phyloP scores from a whole-genome alignment of 345 rosid genomes.

The Euphorbia lathyris region DNA sequence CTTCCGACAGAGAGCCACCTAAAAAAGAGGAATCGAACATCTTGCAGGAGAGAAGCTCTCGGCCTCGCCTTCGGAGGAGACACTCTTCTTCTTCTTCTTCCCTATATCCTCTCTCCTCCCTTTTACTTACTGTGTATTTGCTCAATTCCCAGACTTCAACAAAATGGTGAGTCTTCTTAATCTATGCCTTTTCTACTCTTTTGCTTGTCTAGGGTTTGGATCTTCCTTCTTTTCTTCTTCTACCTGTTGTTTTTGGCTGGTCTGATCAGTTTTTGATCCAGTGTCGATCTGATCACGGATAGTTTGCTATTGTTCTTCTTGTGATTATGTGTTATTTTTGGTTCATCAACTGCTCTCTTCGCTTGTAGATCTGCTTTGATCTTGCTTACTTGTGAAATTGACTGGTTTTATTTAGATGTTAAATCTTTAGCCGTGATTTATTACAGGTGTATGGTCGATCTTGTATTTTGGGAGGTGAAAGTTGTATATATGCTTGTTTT shows the following conservation, averaged over 20 bases:
- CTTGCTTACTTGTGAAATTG: neutral
- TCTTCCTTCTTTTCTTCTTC: neutral
- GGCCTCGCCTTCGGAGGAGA: constrained; percentile 16
- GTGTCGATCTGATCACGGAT: neutral
- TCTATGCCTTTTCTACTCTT: neutral
- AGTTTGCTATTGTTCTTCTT: neutral
- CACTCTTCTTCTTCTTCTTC: neutral
- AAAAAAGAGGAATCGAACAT: neutral
- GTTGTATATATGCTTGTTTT: neutral
- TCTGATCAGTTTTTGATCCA: constrained; percentile 3
- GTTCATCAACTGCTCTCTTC: neutral
- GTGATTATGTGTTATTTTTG: neutral
- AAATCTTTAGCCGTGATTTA: neutral
- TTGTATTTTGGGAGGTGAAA: neutral
- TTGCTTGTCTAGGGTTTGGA: neutral
- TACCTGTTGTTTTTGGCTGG: neutral
- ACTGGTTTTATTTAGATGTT: neutral
- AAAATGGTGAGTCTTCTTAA: constrained; percentile 11
- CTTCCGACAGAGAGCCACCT: constrained; percentile 10
- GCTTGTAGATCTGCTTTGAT: constrained; percentile 16
- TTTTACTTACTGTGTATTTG: neutral
- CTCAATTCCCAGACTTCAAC: neutral
- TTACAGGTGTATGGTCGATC: neutral
- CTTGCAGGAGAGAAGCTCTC: neutral
- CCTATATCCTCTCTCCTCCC: neutral